Conservation (phyloP, 2,329 filamentous ascomycete genomes). For the Ophiocordyceps camponoti-leonardi region DNA sequence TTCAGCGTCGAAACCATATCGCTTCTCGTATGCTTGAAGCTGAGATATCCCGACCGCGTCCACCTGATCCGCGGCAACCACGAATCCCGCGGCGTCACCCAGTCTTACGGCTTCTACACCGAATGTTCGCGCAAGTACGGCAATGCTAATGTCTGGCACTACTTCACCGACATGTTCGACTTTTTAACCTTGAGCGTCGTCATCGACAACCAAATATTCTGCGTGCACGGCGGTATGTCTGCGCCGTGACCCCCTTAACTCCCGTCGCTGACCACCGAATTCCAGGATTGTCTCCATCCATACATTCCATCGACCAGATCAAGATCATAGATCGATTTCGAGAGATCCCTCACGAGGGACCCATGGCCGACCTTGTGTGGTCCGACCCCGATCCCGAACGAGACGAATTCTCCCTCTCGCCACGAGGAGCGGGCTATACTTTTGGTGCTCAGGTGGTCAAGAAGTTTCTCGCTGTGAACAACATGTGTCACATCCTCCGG, state of each 20-base stretch:
- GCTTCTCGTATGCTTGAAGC: slow-evolving; percentile 87
- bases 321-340: slow-evolving; percentile 98
- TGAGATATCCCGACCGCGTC: slow-evolving; percentile 89
- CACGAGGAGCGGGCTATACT: slow-evolving; percentile 87
- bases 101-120: slow-evolving; percentile 98
- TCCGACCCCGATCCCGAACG: slow-evolving; percentile 94
- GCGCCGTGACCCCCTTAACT: background rate
- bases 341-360: slow-evolving; percentile 95
- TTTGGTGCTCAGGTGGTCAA: slow-evolving; percentile 96
- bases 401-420: slow-evolving; percentile 90
- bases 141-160: slow-evolving; percentile 97
- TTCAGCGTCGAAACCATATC: slow-evolving; percentile 99
- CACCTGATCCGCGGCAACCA: slow-evolving; percentile 96
- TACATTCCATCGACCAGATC: slow-evolving; percentile 98
- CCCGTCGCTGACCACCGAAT: background rate
- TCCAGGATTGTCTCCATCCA: slow-evolving; percentile 63
- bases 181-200: slow-evolving; percentile 93
- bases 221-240: slow-evolving; percentile 68
- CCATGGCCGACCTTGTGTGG: slow-evolving; percentile 99
- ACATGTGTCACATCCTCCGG: slow-evolving; percentile 91
- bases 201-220: slow-evolving; percentile 98
- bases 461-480: slow-evolving; percentile 94
- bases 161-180: slow-evolving; percentile 99
- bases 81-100: slow-evolving; percentile 91
- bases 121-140: slow-evolving; percentile 97